phyloP scores from a whole-genome alignment of 495 filamentous ascomycete species.

The Cairneyella variabilis region DNA sequence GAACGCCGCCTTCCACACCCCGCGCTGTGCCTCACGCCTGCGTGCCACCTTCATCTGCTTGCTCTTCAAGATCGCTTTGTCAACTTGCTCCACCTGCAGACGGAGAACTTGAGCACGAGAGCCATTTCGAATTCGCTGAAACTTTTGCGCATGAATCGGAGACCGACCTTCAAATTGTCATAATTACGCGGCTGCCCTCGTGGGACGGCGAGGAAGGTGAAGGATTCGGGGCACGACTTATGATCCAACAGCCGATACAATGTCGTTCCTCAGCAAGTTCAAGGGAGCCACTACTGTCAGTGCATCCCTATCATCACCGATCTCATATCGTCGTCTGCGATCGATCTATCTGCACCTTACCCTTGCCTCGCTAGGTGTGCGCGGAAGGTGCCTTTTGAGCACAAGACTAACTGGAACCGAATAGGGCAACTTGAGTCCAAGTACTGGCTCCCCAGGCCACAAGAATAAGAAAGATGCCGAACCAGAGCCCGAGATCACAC shows the following conservation, averaged over 20 bases:
- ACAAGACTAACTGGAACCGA: not conserved
- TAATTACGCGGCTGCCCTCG: constrained; percentile 11
- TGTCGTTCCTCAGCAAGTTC: constrained; percentile 27
- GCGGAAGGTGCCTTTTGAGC: not conserved
- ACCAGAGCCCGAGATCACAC: constrained; percentile 62
- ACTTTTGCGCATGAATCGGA: constrained; percentile 13
- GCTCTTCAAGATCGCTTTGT: not conserved
- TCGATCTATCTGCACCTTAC: not conserved
- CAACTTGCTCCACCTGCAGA: not conserved
- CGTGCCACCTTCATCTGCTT: not conserved
- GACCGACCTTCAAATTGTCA: not conserved
- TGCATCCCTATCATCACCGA: constrained; percentile 6
- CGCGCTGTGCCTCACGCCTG: constrained; percentile 3
- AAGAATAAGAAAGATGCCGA: constrained; percentile 26
- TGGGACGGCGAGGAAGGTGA: constrained; percentile 14
- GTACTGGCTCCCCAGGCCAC: constrained; percentile 14
- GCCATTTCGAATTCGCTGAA: not conserved
- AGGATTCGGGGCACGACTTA: not conserved
- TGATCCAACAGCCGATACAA: not conserved
- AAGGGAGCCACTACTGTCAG: constrained; percentile 23
- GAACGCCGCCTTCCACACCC: no score
- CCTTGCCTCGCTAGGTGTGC: not conserved
- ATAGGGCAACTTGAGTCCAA: constrained; percentile 22
- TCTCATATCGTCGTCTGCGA: not conserved
- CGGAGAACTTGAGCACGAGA: not conserved